A percentile compares a stretch with the other conserved stretches of the same genome.
phyloP scores from a whole-genome alignment of 2,329 filamentous ascomycete species.

The Penicillium rolfsii region DNA sequence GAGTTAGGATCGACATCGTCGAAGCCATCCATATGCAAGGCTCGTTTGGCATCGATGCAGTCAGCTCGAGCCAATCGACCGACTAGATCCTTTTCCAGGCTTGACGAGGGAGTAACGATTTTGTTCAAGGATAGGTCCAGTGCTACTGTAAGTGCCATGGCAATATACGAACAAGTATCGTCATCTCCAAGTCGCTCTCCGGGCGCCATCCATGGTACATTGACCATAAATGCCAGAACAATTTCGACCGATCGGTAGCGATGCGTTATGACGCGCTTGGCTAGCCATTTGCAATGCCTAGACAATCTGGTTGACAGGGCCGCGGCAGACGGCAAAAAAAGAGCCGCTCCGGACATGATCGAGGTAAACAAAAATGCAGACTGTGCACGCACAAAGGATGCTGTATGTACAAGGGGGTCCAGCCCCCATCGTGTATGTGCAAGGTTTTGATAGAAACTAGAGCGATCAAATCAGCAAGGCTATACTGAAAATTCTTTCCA shows the following conservation, averaged over 20 bases:
- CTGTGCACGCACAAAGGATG: constrained; percentile 66
- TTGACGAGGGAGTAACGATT: constrained; percentile 61
- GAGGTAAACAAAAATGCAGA: constrained; percentile 74
- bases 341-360: constrained; percentile 67
- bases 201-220: constrained; percentile 72
- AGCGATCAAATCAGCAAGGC: neutral
- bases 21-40: constrained; percentile 70
- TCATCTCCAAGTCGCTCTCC: constrained; percentile 57
- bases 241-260: constrained; percentile 73
- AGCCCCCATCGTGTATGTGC: constrained; percentile 76
- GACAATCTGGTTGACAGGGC: constrained; percentile 68
- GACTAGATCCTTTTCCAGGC: constrained; percentile 51
- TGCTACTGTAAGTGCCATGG: constrained; percentile 70
- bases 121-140: constrained; percentile 72
- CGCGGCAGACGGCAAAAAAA: constrained; percentile 67
- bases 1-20: constrained; percentile 64
- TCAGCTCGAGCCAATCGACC: constrained; percentile 64
- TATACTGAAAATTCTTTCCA: neutral
- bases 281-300: constrained; percentile 65
- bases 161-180: constrained; percentile 72
- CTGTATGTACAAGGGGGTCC: constrained; percentile 67
- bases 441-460: constrained; percentile 69
- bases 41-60: constrained; percentile 68
- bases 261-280: constrained; percentile 62
- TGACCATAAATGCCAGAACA: constrained; percentile 74